These are phyloP conservation scores for Helianthus annuus DNA, from an alignment of 129 eudicot genomes.

Conservation along the genomic window DNA sequence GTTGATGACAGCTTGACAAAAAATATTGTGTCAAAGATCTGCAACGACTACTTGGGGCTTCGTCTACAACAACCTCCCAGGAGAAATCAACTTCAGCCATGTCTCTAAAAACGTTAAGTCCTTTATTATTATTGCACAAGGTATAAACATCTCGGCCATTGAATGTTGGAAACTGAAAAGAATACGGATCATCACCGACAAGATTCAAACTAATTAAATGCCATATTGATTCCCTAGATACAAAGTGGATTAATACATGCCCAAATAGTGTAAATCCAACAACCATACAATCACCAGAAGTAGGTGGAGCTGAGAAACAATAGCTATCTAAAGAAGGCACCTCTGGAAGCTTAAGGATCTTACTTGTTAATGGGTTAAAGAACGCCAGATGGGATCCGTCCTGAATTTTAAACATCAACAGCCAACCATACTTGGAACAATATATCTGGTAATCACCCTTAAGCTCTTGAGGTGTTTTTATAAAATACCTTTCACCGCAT, in stretches of 20 bases:
- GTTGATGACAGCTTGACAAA: neutral
- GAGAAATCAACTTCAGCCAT: neutral
- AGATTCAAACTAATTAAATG: too few species aligned
- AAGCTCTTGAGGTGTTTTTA: neutral
- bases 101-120: neutral
- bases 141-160: neutral
- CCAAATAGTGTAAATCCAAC: neutral
- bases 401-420: neutral
- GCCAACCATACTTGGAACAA: constrained; percentile 29
- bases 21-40: neutral
- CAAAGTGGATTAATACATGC: too few species aligned
- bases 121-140: neutral
- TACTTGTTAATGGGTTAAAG: constrained; percentile 15
- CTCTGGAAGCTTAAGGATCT: neutral
- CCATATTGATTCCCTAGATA: too few species aligned
- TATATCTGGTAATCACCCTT: neutral
- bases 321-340: neutral
- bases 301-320: constrained; percentile 1
- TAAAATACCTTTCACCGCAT: constrained; percentile 1
- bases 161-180: neutral
- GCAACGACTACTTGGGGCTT: neutral
- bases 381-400: neutral
- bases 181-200: neutral
- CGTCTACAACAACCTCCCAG: neutral
- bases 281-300: neutral